Conservation (phyloP, 2,329 filamentous ascomycete species). For the Tolypocladium ovalisporum region DNA sequence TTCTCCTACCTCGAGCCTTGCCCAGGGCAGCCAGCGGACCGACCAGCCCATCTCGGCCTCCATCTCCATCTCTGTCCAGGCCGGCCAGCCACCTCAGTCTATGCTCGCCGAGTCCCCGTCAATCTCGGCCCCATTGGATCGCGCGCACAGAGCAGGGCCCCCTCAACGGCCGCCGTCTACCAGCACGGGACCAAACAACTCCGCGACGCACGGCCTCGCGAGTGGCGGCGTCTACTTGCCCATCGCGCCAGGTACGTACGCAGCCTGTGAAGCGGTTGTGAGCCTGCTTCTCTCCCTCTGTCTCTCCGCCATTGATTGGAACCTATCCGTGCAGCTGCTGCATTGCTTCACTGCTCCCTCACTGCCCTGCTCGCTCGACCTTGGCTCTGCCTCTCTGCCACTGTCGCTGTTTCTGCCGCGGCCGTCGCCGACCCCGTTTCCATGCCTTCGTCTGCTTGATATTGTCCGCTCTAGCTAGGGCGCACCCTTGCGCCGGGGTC, state of each 20-base stretch:
- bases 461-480: slow-evolving; percentile 3
- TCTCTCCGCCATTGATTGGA: neutral
- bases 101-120: neutral
- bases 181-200: neutral
- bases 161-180: neutral
- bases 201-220: neutral
- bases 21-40: neutral
- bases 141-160: neutral
- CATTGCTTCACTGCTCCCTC: neutral
- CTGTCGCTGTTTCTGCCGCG: neutral
- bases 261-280: neutral
- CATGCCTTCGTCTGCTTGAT: slow-evolving; percentile 1
- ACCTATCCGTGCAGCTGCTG: neutral
- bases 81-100: neutral
- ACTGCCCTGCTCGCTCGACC: neutral
- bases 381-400: neutral
- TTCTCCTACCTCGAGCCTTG: slow-evolving; percentile 1
- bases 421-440: neutral
- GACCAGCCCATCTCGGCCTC: neutral
- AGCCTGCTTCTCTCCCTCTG: neutral
- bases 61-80: neutral
- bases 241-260: neutral
- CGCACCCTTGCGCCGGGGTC: slow-evolving; percentile 8
- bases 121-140: neutral
- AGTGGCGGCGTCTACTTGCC: neutral